Evolutionary conservation across 305 asterid genomes (phyloP), one percentile per base, ranked within the genome.

Genomic region (Fraxinus latifolia): DNA sequence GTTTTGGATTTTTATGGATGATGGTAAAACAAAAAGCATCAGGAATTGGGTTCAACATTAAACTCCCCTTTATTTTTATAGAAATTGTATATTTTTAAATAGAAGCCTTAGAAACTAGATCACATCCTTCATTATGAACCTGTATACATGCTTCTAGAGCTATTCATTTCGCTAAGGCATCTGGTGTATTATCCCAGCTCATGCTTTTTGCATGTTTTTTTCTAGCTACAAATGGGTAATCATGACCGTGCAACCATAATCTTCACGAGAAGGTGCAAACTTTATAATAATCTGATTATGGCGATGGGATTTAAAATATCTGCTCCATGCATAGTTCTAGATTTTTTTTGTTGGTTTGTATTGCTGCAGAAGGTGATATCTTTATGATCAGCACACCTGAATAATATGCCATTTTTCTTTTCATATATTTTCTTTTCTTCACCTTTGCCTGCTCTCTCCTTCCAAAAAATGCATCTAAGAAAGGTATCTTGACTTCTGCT

Each of bases 1-100:
- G 82, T 78, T 78, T 74, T 5, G n/a, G 74, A 79, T 62, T 9
- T 67, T 74, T 76, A 9, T 27, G 21, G 29, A 53, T 5, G 79
- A n/a, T 53, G 15, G 36, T 33, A 50, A 32, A n/a, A 50, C 3
- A 50, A 50, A n/a, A 50, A 15, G 62, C 23, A 50, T 15, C 62
- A 50, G 2, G 21, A 50, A 5, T 15, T 50, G 7, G 62, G 7
- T 11, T 50, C 62, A 4, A 15, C 6, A 50, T 4, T 50, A 50
- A 4, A 50, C 8, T 50, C 23, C 21, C 23, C 21, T 15, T n/a
- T n/a, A n/a, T 53, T 53, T n/a, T n/a, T 2, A 53, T 53, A n/a
- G 23, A 8, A n/a, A 8, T 53, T 53, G 23, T 53, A 53, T n/a
- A 53, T 53, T 50, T 4, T 53, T n/a, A 53, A 53, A 15, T 53